phyloP scores from a whole-genome alignment of 768 basidiomycete genomes.

The Podaxis sp. region DNA sequence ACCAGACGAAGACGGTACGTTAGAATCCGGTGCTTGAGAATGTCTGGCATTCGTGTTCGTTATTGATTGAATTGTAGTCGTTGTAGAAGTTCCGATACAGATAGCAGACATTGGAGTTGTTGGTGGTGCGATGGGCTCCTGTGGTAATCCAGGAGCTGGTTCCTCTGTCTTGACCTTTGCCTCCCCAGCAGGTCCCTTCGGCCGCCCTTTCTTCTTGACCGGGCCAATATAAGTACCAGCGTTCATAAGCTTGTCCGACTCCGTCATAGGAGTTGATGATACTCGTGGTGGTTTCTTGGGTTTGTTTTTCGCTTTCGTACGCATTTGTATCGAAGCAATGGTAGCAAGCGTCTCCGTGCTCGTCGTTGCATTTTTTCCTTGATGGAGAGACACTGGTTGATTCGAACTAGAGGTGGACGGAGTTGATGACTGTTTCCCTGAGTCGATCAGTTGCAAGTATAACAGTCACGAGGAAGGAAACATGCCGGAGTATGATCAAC shows the following conservation, averaged over 20 bases:
- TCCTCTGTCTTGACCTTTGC: slow-evolving; percentile 5
- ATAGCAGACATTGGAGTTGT: background rate
- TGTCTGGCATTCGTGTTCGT: background rate
- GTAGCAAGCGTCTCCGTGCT: slow-evolving; percentile 23
- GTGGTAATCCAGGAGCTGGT: background rate
- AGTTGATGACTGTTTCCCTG: slow-evolving; percentile 1
- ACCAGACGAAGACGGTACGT: background rate
- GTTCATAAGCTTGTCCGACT: slow-evolving; percentile 38
- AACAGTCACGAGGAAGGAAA: background rate
- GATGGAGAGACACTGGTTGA: background rate
- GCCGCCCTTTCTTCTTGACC: slow-evolving; percentile 40
- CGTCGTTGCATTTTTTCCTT: background rate
- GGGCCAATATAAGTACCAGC: slow-evolving; percentile 43
- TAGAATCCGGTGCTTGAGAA: background rate
- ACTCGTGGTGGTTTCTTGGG: slow-evolving; percentile 22
- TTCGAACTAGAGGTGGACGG: background rate
- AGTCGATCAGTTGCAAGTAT: background rate
- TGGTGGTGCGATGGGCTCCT: background rate
- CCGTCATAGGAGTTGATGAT: slow-evolving; percentile 30
- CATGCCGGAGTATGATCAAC: slow-evolving; percentile 13
- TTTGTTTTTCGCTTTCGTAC: slow-evolving; percentile 25
- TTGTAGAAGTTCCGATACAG: background rate
- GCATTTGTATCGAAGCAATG: slow-evolving; percentile 24
- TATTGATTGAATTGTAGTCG: background rate
- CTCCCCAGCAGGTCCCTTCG: slow-evolving; percentile 16